Evolutionary conservation across 2,329 filamentous ascomycete genomes (phyloP).

Genomic region (Anthostomella pinea): DNA sequence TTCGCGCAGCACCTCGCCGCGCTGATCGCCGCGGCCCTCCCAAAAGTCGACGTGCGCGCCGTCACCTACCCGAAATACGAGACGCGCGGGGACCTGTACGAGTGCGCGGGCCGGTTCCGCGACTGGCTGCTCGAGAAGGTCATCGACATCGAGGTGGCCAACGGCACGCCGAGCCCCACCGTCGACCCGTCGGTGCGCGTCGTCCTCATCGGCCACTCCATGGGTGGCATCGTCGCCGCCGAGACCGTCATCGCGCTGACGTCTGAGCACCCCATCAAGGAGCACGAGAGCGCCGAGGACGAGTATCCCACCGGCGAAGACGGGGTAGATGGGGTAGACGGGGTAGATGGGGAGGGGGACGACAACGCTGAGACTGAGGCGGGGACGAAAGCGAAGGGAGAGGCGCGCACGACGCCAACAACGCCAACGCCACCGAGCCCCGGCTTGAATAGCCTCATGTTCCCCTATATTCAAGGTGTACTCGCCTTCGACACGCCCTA

Average conservation of each 20-base stretch:
- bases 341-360: neutral
- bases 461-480: slow-evolving; percentile 86
- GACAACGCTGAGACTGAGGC: slow-evolving; percentile 8
- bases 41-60: slow-evolving; percentile 63
- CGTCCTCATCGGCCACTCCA: slow-evolving; percentile 33
- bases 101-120: slow-evolving; percentile 70
- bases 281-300: slow-evolving; percentile 11
- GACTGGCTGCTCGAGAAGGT: slow-evolving; percentile 89
- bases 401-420: too few species aligned
- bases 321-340: slow-evolving; percentile 6
- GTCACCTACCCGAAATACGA: slow-evolving; percentile 79
- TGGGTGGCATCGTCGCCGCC: slow-evolving; percentile 91
- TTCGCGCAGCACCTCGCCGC: slow-evolving; percentile 72
- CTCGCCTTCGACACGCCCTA: slow-evolving; percentile 95
- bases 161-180: slow-evolving; percentile 42
- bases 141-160: slow-evolving; percentile 88
- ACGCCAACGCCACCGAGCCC: slow-evolving; percentile 1
- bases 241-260: slow-evolving; percentile 77
- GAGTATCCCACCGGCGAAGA: slow-evolving; percentile 32
- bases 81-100: slow-evolving; percentile 71
- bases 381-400: too few species aligned
- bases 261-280: slow-evolving; percentile 50
- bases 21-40: slow-evolving; percentile 62
- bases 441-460: slow-evolving; percentile 68
- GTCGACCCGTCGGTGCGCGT: slow-evolving; percentile 31